Conservation (phyloP, 257 asterid genomes). For the Lycium barbarum region DNA sequence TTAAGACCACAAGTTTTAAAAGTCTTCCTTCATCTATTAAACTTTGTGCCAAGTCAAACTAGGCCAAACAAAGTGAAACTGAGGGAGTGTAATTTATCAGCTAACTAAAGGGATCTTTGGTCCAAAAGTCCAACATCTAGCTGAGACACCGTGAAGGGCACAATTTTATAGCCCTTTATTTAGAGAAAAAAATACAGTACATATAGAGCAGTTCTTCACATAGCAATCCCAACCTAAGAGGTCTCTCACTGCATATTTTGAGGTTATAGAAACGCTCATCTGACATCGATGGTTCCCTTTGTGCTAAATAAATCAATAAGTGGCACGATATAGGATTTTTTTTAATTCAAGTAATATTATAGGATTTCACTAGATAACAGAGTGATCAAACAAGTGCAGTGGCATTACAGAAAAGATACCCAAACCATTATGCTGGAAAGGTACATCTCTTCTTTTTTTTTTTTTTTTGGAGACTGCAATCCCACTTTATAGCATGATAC, state of each 20-base stretch:
- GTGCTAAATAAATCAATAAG: not conserved
- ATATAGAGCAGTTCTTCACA: not conserved
- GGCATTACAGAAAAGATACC: not conserved
- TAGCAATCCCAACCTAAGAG: not conserved
- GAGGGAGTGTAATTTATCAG: not conserved
- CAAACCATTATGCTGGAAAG: not conserved
- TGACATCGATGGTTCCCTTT: not conserved
- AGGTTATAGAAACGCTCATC: not conserved
- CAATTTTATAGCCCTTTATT: not conserved
- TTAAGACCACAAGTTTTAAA: not conserved
- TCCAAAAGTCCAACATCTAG: not conserved
- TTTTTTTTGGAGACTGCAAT: not conserved
- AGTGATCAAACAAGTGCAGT: not conserved
- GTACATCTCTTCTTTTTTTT: not conserved
- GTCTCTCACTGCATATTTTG: slow-evolving; percentile 3
- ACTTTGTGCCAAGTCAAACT: not conserved
- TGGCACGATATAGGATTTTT: not conserved
- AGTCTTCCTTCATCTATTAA: no score
- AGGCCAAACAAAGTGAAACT: not conserved
- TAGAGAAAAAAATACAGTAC: not conserved
- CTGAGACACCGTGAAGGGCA: not conserved
- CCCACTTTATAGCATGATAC: not conserved
- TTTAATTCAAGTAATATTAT: not conserved
- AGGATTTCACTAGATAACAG: not conserved
- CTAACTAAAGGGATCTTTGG: not conserved